Conservation (phyloP, 257 asterid species). For the Agastache rugosa region DNA sequence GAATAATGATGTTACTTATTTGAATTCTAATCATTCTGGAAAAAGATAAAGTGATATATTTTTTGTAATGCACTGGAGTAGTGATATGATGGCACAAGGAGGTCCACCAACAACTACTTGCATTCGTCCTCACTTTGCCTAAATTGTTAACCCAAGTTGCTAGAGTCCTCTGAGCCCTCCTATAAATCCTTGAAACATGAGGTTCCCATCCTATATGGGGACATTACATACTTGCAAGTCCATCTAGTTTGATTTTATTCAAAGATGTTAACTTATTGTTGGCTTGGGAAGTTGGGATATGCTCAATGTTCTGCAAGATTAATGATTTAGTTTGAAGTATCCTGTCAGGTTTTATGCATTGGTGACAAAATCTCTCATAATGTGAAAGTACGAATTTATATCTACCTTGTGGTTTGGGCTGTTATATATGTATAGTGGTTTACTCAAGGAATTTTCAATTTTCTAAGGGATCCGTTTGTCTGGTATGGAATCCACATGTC, state of each 20-base stretch:
- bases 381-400: neutral
- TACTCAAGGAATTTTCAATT: slow-evolving; percentile 2
- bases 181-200: neutral
- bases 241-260: neutral
- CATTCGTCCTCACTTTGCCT: neutral
- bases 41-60: neutral
- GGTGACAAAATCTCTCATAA: neutral
- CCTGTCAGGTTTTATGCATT: neutral
- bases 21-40: neutral
- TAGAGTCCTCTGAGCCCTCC: too few species aligned
- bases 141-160: neutral
- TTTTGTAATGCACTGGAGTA: neutral
- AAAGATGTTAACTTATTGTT: neutral
- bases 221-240: slow-evolving; percentile 1
- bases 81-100: neutral
- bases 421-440: neutral
- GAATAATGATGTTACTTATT: neutral
- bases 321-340: slow-evolving; percentile 10
- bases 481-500: neutral
- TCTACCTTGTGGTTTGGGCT: slow-evolving; percentile 11
- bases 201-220: neutral
- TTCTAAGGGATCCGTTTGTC: neutral
- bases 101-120: neutral
- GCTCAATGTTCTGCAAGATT: neutral
- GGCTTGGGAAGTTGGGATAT: too few species aligned